Evolutionary conservation across 2,329 filamentous ascomycete genomes (phyloP), one percentile per base, ranked within the genome.

Genomic region (Septoria linicola): DNA sequence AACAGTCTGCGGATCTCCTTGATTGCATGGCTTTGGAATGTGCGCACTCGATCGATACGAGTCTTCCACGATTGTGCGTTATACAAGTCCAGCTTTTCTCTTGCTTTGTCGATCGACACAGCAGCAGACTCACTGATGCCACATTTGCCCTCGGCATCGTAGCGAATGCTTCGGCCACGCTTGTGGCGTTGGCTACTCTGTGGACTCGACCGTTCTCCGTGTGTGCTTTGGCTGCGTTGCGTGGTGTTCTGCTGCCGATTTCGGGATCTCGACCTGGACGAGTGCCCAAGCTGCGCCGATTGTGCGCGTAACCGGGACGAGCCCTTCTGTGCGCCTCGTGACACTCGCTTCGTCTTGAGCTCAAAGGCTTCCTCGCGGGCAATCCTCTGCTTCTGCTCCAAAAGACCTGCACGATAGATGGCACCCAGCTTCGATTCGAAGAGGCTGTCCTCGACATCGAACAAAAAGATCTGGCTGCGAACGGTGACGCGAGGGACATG

Each of bases 401-500:
- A 76, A 16, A 92, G 78, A 0, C 95, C 93, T 39, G 89, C 83
- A 25, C 92, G 84, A 68, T 97, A 99, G 44, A 99, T 99, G 65
- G 90, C 84, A 13, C 91, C 89, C 8, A 99, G 76, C 67, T 96
- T 97, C 88, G 91, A 99, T 68, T 99, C 93, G 64, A 99, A 99
- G 0, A 89, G 86, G 42, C 93, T 92, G 67, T 99, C 93, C 71
- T 99, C 93, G 30, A 99, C 77, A 65, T 97, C 92, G 53, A 99
- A 92, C 2, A 96, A 73, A 19, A 99, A 77, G 4, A 87, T 88
- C 62, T 88, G 87, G 48, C 86, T 87, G 44, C 90, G 83, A 8
- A 99, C 60, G 0, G 90, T 92, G 17, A 99, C 76, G 65, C 88
- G 92, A 1, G 93, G 93, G 0, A 99, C 84, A 39, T 82, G 76